These are phyloP conservation scores for Monosporozyma unispora DNA, from an alignment of 805 yeast genomes.

Conservation along the genomic window DNA sequence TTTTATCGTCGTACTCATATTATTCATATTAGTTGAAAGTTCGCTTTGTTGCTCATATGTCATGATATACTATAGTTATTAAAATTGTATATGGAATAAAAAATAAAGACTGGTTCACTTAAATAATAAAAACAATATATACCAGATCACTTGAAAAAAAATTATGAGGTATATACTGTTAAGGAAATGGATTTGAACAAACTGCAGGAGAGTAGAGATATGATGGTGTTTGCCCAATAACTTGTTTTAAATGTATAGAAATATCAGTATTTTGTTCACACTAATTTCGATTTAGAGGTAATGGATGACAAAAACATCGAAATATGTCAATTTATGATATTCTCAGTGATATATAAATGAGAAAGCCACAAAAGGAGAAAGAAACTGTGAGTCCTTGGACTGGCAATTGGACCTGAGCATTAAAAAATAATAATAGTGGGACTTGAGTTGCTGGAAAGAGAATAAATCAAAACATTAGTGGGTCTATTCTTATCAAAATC, in stretches of 20 bases:
- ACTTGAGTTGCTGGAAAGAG: not conserved
- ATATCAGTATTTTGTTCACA: too few species aligned
- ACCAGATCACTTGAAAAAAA: not conserved
- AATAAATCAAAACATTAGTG: not conserved
- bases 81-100: not conserved
- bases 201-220: too few species aligned
- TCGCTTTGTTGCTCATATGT: not conserved
- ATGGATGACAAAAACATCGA: not conserved
- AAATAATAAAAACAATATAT: not conserved
- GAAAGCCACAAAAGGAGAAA: not conserved
- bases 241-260: not conserved
- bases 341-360: not conserved
- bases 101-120: not conserved
- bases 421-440: not conserved
- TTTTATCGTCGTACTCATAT: not conserved
- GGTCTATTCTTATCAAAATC: not conserved
- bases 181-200: too few species aligned
- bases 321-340: not conserved
- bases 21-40: not conserved
- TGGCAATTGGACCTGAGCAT: not conserved
- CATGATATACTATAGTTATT: not conserved
- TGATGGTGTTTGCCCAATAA: not conserved
- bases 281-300: too few species aligned
- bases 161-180: too few species aligned
- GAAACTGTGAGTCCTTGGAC: not conserved